Base-by-base conservation (phyloP, 2,329 filamentous ascomycete genomes). In the Microcyclospora pomicola region DNA sequence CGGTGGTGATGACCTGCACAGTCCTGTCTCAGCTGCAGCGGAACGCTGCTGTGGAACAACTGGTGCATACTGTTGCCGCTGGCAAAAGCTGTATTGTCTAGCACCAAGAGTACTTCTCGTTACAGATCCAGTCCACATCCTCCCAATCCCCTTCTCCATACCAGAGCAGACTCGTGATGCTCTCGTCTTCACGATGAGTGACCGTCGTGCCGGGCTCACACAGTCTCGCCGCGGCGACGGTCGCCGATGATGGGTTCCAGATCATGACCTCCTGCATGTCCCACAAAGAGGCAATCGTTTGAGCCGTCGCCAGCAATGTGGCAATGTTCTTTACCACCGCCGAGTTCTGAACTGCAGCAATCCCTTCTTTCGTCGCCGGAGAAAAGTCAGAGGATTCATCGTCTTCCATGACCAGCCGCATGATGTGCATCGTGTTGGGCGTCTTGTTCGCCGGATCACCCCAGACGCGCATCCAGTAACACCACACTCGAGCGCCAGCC, bases 91-190 rank as follows among this genome's bases (percentile, higher is more conserved):
- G 5, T 24, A 24, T 29, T 19, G 30, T 15, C 29, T 27, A 87
- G 55, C 78, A 84, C 82, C 82, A 88, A 1, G 68, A 80, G 60
- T 73, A 86, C 62, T 84, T 86, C 60, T 87, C 80, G 51, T 82
- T 84, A 10, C 68, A 72, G 36, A 84, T 60, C 82, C 82, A 88
- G 35, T 82, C 74, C 5, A 84, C 60, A 15, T 71, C 64, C 5
- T 61, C 51, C 4, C 66, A 71, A 16, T 33, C 42, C 10, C 58
- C 58, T 9, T 64, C 61, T 1, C 74, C 77, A 50, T 81, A 80
- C 80, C 80, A 86, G 60, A 71, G 74, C 58, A 87, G 53, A 49
- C 78, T 80, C 1, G 80, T 66, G 42, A 88, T 81, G 55, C 78
- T 83, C 37, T 78, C 71, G 35, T 59, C 62, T 38, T 85, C 73